A percentile compares a stretch with the other conserved stretches of the same genome.
Conservation (phyloP, 768 basidiomycete genomes). For the Tricholoma hemisulphureum region DNA sequence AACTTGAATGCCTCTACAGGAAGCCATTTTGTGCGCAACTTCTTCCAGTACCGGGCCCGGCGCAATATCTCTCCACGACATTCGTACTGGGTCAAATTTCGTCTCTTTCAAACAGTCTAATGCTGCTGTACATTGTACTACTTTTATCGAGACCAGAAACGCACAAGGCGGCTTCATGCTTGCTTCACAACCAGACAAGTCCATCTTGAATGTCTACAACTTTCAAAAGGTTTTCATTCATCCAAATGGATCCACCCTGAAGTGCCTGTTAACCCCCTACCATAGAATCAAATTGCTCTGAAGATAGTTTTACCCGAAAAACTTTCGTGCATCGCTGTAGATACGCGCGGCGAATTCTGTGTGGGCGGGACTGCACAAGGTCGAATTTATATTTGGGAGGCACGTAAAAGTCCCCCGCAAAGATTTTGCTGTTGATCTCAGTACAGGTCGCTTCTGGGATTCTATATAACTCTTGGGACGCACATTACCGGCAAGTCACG, state of each 20-base stretch:
- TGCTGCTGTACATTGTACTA: conserved; percentile 62
- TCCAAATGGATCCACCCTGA: conserved; percentile 3
- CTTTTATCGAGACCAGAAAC: conserved; percentile 61
- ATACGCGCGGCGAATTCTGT: conserved; percentile 70
- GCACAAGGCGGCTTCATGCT: conserved; percentile 83
- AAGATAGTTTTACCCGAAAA: conserved; percentile 92
- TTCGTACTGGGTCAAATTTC: conserved; percentile 70
- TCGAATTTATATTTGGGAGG: conserved; percentile 96
- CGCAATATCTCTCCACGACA: conserved; percentile 73
- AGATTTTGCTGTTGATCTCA: conserved; percentile 4
- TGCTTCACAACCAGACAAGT: conserved; percentile 84
- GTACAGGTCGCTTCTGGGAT: conserved; percentile 91
- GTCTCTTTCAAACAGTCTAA: conserved; percentile 89
- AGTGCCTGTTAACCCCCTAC: conserved; percentile 9
- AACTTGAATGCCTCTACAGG: conserved; percentile 74
- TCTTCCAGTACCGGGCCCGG: conserved; percentile 52
- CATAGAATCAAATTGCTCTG: conserved; percentile 83
- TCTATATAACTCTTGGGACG: conserved; percentile 88
- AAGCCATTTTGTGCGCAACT: conserved; percentile 64
- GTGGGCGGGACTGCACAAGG: conserved; percentile 89
- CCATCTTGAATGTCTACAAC: conserved; percentile 84
- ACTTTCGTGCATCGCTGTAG: conserved; percentile 74
- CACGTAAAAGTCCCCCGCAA: conserved; percentile 34
- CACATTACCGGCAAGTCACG: conserved; percentile 89
- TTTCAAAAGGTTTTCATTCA: conserved; percentile 77